A percentile compares a stretch with the other conserved stretches of the same genome.
phyloP scores from a whole-genome alignment of 768 basidiomycete genomes.

The Tephrocybe sp. region DNA sequence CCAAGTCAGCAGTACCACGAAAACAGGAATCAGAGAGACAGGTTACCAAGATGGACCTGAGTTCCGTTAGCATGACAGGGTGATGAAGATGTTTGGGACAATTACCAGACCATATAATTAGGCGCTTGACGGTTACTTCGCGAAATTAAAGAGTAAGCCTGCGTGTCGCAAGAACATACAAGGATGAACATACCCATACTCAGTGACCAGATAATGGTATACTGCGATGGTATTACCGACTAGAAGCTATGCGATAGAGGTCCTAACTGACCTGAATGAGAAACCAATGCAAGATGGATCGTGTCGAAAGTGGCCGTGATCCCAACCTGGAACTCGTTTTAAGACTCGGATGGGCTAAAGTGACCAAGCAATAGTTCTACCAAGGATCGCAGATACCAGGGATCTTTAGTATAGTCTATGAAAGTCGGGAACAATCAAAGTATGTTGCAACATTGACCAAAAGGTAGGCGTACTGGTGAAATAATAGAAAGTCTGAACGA shows the following conservation, averaged over 20 bases:
- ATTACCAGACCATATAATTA: not conserved
- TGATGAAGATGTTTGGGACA: too few relatives aligned
- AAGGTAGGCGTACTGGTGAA: conserved; percentile 1
- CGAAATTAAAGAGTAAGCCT: not conserved
- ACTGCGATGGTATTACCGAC: not conserved
- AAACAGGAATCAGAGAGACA: too few relatives aligned
- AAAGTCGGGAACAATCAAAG: not conserved
- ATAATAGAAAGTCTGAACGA: conserved; percentile 11
- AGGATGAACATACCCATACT: conserved; percentile 3
- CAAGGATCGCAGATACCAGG: not conserved
- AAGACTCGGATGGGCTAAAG: not conserved
- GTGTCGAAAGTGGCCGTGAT: not conserved
- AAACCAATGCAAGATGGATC: conserved; percentile 1
- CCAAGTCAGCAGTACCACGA: not conserved
- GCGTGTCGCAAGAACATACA: not conserved
- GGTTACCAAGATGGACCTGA: conserved; percentile 6
- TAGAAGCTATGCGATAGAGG: not conserved
- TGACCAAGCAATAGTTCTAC: not conserved
- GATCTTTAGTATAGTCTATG: not conserved
- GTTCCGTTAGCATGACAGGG: too few relatives aligned
- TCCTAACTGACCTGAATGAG: not conserved
- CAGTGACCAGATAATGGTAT: conserved; percentile 5
- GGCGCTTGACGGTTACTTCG: not conserved
- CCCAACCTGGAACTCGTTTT: not conserved
- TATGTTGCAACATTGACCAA: not conserved